phyloP scores from a whole-genome alignment of 305 asterid species.

The Rubia occidens region DNA sequence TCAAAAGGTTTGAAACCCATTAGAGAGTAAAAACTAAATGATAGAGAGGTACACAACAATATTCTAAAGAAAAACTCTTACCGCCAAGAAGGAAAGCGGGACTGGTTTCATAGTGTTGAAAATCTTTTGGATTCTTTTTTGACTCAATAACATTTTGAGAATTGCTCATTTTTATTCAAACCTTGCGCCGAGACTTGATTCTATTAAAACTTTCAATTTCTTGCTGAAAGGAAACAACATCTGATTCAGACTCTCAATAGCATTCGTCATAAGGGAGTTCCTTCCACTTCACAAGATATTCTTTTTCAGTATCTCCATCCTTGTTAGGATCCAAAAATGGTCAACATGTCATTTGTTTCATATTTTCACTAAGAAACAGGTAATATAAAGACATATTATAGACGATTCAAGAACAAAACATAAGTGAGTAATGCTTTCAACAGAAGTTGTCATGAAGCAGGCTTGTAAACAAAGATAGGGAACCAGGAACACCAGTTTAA shows the following conservation, averaged over 20 bases:
- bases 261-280: constrained; percentile 96
- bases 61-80: constrained; percentile 17
- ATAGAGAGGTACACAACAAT: constrained; percentile 13
- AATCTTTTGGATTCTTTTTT: constrained; percentile 64
- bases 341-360: not conserved
- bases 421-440: no score
- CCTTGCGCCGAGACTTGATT: constrained; percentile 48
- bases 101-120: constrained; percentile 77
- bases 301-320: constrained; percentile 61
- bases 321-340: constrained; percentile 33
- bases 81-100: constrained; percentile 92
- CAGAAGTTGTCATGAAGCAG: no score
- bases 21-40: constrained; percentile 5
- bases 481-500: no score
- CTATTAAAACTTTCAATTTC: constrained; percentile 66
- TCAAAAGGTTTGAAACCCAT: constrained; percentile 14
- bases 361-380: not conserved
- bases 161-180: constrained; percentile 48
- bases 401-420: not conserved
- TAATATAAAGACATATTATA: not conserved
- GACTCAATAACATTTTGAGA: constrained; percentile 48
- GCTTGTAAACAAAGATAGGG: no score
- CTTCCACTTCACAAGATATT: constrained; percentile 96
- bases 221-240: constrained; percentile 57
- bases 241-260: constrained; percentile 84